Percentiles rank a stretch among this genome's conserved stretches.
These are phyloP conservation scores for Incumbomyces lentus DNA, from an alignment of 2,329 filamentous ascomycete species.

Conservation along the genomic window DNA sequence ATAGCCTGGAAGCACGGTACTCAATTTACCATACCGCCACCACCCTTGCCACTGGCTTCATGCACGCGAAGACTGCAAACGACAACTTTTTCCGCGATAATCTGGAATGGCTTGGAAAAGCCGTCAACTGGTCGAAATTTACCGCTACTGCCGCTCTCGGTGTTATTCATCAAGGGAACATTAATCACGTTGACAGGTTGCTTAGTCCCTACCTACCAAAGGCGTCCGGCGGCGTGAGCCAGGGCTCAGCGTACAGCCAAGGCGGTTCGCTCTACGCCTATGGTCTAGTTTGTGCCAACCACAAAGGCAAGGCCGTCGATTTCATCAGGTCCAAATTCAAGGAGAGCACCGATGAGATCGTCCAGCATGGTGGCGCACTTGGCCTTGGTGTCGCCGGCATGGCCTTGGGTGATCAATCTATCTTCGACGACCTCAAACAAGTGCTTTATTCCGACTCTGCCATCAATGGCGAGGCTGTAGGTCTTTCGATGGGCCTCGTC, in stretches of 20 bases:
- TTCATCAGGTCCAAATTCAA: constrained; percentile 37
- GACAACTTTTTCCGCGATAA: constrained; percentile 99
- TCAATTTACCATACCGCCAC: constrained; percentile 98
- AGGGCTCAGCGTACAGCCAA: constrained; percentile 87
- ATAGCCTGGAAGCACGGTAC: constrained; percentile 89
- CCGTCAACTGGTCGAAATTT: constrained; percentile 99
- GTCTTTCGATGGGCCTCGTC: constrained; percentile 90
- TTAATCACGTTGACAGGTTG: constrained; percentile 85
- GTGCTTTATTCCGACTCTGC: constrained; percentile 90
- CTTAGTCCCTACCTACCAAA: constrained; percentile 89
- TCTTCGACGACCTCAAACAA: constrained; percentile 82
- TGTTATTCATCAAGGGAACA: constrained; percentile 91
- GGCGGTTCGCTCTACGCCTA: constrained; percentile 93
- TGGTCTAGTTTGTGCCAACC: constrained; percentile 93
- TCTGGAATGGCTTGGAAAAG: constrained; percentile 93
- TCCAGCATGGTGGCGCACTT: constrained; percentile 91
- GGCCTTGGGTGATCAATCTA: constrained; percentile 82
- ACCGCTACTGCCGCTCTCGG: constrained; percentile 92
- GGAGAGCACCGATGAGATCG: constrained; percentile 58
- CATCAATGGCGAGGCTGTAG: constrained; percentile 92
- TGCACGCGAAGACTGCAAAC: constrained; percentile 97
- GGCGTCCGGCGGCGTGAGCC: constrained; percentile 49
- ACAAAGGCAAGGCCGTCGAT: constrained; percentile 69
- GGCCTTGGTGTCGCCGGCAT: constrained; percentile 95
- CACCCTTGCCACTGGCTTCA: constrained; percentile 96